phyloP scores from a whole-genome alignment of 768 basidiomycete species.

The Panaeolus papilionaceus region DNA sequence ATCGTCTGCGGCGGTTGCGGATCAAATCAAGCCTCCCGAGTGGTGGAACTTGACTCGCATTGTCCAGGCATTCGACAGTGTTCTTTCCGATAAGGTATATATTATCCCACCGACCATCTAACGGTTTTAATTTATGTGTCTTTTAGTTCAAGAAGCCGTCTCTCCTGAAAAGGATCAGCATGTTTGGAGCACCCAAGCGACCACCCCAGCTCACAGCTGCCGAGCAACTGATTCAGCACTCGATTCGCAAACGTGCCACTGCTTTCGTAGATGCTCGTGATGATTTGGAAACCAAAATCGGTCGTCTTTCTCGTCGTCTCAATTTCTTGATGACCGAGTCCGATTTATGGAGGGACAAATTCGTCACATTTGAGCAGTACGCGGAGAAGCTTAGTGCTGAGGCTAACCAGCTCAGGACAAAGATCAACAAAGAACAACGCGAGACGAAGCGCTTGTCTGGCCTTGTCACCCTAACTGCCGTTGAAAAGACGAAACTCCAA shows the following conservation, averaged over 20 bases:
- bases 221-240: conserved; percentile 85
- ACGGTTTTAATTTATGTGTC: conserved; percentile 8
- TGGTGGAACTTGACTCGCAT: conserved; percentile 96
- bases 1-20: conserved; percentile 82
- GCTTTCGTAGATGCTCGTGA: conserved; percentile 94
- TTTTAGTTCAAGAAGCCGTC: conserved; percentile 86
- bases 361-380: conserved; percentile 93
- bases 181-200: conserved; percentile 72
- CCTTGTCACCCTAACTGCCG: conserved; percentile 75
- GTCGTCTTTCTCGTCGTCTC: conserved; percentile 80
- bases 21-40: conserved; percentile 87
- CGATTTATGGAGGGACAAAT: conserved; percentile 92
- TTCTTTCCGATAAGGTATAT: conserved; percentile 82
- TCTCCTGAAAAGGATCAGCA: conserved; percentile 82
- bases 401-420: conserved; percentile 81
- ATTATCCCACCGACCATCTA: not conserved
- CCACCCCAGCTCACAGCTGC: conserved; percentile 77
- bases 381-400: conserved; percentile 90
- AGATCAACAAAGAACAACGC: conserved; percentile 90
- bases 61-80: conserved; percentile 88
- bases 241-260: conserved; percentile 92
- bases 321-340: conserved; percentile 94
- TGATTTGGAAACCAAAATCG: conserved; percentile 93
- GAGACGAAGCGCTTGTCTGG: conserved; percentile 88
- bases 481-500: conserved; percentile 81